Base-by-base conservation (phyloP, 306 rosid genomes). In the Begonia peltatifolia region DNA sequence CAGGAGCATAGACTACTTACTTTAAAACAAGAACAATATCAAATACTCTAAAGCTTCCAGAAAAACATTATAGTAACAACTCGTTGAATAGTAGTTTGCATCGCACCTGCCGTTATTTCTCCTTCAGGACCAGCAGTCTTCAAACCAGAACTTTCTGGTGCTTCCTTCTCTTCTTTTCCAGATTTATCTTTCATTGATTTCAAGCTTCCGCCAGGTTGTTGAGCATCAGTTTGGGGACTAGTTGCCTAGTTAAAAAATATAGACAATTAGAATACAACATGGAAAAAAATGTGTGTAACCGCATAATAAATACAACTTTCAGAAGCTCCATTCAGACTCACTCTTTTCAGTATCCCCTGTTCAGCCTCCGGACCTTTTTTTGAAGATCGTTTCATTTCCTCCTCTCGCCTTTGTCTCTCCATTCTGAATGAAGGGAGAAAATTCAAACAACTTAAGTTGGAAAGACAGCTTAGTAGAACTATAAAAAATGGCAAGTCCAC, bases 321-420 rank as follows among this genome's bases (percentile, higher is more conserved):
- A n/a, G n/a, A 44, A 44, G 14, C 12, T 44, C 48, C 14, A 44
- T 44, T 44, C 48, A 7, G 48, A 41, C 13, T 53, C 68, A 90
- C 99, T 82, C 99, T 77, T 67, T 80, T 90, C 48, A 80, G 75
- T 53, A 83, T 15, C 35, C 75, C 58, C 68, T 83, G 95, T 58
- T 90, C 99, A 16, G 87, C 74, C 36, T 80, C 99, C 43, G 72
- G 94, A 48, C 94, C 95, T 63, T 76, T 90, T 60, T 71, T 90
- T 0, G 94, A 76, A 23, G 92, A 50, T 48, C 92, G 78, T 66
- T 79, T 90, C 53, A 90, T 66, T 63, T 90, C 99, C 52, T 90
- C 99, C 77, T 90, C 99, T 36, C 92, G 80, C n/a, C 99, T 84
- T 68, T 90, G 99, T 60, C 99, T 83, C 76, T 90, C 99, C 99